These are phyloP conservation scores for Lolium multiflorum DNA, from an alignment of 176 grass and related monocot species.

Conservation along the genomic window DNA sequence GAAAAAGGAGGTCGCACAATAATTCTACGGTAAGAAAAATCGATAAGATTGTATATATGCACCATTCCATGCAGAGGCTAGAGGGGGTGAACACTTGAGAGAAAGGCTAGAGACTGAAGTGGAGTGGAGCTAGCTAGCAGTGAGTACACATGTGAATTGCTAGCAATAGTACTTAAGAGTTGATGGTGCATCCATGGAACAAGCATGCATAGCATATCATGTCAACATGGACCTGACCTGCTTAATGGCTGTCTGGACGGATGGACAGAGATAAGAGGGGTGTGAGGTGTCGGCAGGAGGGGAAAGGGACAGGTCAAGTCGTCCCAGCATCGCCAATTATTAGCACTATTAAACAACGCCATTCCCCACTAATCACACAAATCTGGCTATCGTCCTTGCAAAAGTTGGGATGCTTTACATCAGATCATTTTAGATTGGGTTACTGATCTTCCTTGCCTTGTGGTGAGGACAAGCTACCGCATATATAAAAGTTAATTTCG, in stretches of 20 bases:
- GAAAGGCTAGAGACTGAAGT: background rate
- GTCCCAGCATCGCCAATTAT: slow-evolving; percentile 14
- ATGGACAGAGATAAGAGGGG: slow-evolving; percentile 18
- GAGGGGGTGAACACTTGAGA: background rate
- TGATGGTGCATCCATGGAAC: background rate
- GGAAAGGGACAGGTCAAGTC: slow-evolving; percentile 25
- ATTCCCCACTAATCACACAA: background rate
- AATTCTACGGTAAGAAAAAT: background rate
- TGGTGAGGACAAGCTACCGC: too few relatives aligned
- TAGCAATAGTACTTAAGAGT: background rate
- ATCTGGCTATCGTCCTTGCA: background rate
- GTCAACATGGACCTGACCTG: slow-evolving; percentile 11
- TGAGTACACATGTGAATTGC: background rate
- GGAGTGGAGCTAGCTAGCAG: background rate
- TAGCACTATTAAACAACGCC: background rate
- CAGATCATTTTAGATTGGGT: background rate
- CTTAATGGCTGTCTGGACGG: background rate
- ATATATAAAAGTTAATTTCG: background rate
- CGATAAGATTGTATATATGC: background rate
- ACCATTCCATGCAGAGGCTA: background rate
- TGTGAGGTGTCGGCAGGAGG: slow-evolving; percentile 31
- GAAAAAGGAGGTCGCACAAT: background rate
- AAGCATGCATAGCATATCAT: background rate
- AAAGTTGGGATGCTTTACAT: slow-evolving; percentile 10
- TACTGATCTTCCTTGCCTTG: too few relatives aligned